phyloP scores from a whole-genome alignment of 2,329 filamentous ascomycete species.

The Ceratocystis huliohia region DNA sequence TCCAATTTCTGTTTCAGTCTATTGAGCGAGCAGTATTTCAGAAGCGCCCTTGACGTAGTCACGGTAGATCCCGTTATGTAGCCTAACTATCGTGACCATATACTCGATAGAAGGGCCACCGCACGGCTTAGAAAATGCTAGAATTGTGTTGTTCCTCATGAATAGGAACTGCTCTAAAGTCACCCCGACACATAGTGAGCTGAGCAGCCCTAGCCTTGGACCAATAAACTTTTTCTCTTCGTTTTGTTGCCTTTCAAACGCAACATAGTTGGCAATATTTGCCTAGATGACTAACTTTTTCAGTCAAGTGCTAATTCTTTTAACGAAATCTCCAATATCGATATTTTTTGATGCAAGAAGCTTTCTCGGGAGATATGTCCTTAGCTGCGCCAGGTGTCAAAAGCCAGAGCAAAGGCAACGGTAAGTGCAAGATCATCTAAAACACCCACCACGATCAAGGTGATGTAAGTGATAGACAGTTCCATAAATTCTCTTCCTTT shows the following conservation, averaged over 20 bases:
- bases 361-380: neutral
- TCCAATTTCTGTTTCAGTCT: constrained; percentile 34
- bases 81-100: constrained; percentile 43
- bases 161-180: constrained; percentile 38
- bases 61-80: constrained; percentile 31
- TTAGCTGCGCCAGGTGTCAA: constrained; percentile 37
- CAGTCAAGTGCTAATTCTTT: constrained; percentile 8
- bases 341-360: constrained; percentile 1
- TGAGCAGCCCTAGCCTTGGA: constrained; percentile 47
- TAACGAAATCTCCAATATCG: constrained; percentile 16
- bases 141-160: constrained; percentile 36
- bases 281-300: constrained; percentile 31
- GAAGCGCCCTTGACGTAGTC: constrained; percentile 44
- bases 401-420: constrained; percentile 54
- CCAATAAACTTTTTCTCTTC: constrained; percentile 38
- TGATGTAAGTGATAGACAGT: constrained; percentile 53
- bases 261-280: constrained; percentile 45
- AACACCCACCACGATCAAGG: constrained; percentile 54
- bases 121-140: constrained; percentile 38
- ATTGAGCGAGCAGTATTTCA: constrained; percentile 39
- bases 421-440: constrained; percentile 55
- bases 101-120: constrained; percentile 42
- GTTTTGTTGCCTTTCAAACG: constrained; percentile 40
- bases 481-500: constrained; percentile 49
- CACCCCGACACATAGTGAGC: constrained; percentile 37